Percentiles rank a stretch among this genome's conserved stretches.
phyloP scores from a whole-genome alignment of 2,329 filamentous ascomycete species.

The Fragosphaeria purpurea region DNA sequence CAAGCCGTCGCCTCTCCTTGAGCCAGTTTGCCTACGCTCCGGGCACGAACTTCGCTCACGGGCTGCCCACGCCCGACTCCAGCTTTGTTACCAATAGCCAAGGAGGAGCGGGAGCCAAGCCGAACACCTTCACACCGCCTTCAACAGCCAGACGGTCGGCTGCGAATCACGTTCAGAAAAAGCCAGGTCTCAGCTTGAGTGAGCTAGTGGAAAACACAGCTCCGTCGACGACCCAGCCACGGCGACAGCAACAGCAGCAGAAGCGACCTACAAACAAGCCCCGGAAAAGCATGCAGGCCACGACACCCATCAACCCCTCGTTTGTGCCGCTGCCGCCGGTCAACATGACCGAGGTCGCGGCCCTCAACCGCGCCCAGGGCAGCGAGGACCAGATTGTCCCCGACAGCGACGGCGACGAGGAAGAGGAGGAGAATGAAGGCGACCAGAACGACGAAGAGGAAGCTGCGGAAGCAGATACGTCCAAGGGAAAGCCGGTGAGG shows the following conservation, averaged over 20 bases:
- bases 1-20: constrained; percentile 4
- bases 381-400: constrained; percentile 49
- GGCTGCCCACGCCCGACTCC: constrained; percentile 28
- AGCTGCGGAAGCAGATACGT: constrained; percentile 20
- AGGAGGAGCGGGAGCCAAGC: neutral
- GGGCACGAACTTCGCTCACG: constrained; percentile 26
- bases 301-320: constrained; percentile 37
- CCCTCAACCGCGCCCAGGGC: constrained; percentile 36
- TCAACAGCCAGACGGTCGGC: neutral
- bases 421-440: constrained; percentile 11
- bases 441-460: constrained; percentile 5
- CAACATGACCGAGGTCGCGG: constrained; percentile 42
- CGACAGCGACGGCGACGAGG: constrained; percentile 40
- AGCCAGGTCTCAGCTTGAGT: constrained; percentile 6
- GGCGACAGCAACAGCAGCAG: neutral
- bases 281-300: constrained; percentile 7
- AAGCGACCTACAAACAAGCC: constrained; percentile 9
- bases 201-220: constrained; percentile 5
- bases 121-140: constrained; percentile 2
- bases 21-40: constrained; percentile 15
- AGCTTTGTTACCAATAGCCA: constrained; percentile 10
- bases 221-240: neutral
- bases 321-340: constrained; percentile 46
- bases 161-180: neutral
- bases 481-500: neutral